Base-by-base conservation (phyloP, 306 rosid genomes). In the Ormosia emarginata region DNA sequence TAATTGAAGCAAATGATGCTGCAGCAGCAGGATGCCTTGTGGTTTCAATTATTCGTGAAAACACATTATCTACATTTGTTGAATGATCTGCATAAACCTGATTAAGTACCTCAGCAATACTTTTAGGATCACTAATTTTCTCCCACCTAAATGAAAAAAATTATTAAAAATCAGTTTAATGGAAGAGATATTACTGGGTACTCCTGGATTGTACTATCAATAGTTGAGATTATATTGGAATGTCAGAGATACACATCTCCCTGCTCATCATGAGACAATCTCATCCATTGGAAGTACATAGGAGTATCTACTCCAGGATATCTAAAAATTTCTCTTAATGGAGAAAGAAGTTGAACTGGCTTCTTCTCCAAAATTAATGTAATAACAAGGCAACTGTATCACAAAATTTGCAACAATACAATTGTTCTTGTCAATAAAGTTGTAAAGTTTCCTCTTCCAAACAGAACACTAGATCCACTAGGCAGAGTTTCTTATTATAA, bases 31-130 rank as follows among this genome's bases (percentile, higher is more conserved):
- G 99, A 88, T 95, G 99, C 87, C 86, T 85, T 64, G 99, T 89
- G 55, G 93, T 89, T 88, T 93, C 94, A 15, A 95, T 75, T 81
- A 95, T 93, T 32, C 75, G 91, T 10, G 91, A 87, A 81, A 93
- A 93, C 59, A 95, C 98, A 3, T 84, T 81, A 64, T 95, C 97
- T 17, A 95, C 91, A 1, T 93, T 88, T 15, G 88, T 95, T n/a
- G 99, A 88, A 81, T 90, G 98, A 82, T 93, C 99, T 6, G 95
- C 97, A n/a, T 95, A 95, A 57, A 92, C 99, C 88, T 95, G 99
- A 87, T 79, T 82, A 14, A 95, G 98, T 56, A 95, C 67, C 78
- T 90, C 88, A 33, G 89, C 94, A 13, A 95, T 95, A 46, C 94
- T 95, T 83, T 57, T 77, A 2, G 99, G 99, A 83, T 93, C 98